phyloP scores from a whole-genome alignment of 768 basidiomycete species.

The Chalciporus pseudorubinellus region DNA sequence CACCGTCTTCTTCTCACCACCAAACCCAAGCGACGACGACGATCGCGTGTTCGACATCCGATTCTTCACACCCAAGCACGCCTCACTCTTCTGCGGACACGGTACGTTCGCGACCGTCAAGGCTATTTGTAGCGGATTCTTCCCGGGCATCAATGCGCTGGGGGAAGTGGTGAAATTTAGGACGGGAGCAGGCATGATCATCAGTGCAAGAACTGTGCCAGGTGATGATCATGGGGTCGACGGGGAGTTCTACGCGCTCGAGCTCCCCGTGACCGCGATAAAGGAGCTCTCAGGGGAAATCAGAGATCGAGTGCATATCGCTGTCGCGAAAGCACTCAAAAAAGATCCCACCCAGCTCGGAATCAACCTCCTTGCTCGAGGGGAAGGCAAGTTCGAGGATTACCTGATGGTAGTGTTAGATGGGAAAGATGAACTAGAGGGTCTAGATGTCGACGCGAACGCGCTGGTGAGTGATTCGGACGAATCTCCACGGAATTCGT shows the following conservation, averaged over 20 bases:
- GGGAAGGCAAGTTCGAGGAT: conserved; percentile 31
- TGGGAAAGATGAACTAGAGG: conserved; percentile 35
- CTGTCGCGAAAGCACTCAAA: conserved; percentile 39
- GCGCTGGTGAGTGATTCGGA: conserved; percentile 31
- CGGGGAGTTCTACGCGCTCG: conserved; percentile 33
- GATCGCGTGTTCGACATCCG: conserved; percentile 36
- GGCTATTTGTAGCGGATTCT: conserved; percentile 28
- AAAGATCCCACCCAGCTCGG: conserved; percentile 23
- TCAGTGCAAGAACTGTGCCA: conserved; percentile 12
- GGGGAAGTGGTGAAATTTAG: conserved; percentile 23
- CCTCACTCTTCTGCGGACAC: conserved; percentile 43
- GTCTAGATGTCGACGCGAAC: conserved; percentile 29
- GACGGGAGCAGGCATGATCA: conserved; percentile 29
- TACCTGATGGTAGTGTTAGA: conserved; percentile 46
- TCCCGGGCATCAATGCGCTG: conserved; percentile 23
- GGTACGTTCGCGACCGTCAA: conserved; percentile 44
- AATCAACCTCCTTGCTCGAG: conserved; percentile 38
- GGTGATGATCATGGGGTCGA: not conserved
- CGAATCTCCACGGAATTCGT: not conserved
- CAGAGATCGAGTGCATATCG: conserved; percentile 26
- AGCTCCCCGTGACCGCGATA: conserved; percentile 31
- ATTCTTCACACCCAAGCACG: conserved; percentile 36
- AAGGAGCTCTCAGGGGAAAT: conserved; percentile 31
- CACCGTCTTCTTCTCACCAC: conserved; percentile 33
- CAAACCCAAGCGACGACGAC: conserved; percentile 19